Percentiles rank a stretch among this genome's conserved stretches.
phyloP scores from a whole-genome alignment of 345 rosid species.

The Aquilaria malaccensis region DNA sequence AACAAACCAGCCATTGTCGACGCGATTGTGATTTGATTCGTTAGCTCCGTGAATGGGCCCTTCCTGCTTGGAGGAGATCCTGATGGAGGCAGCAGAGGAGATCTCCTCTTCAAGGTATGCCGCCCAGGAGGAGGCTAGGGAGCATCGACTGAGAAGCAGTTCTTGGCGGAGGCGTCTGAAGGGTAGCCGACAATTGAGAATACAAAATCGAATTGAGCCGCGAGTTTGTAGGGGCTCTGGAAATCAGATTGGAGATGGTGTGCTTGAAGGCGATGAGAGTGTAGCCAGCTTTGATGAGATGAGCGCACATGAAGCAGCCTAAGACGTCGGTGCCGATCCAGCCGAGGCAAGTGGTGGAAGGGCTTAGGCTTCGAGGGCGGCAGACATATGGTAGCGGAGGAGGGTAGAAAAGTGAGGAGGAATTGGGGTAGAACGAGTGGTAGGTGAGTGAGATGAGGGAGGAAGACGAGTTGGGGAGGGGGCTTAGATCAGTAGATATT shows the following conservation, averaged over 20 bases:
- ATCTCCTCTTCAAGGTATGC: slow-evolving; percentile 79
- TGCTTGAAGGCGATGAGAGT: slow-evolving; percentile 75
- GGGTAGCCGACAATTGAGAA: slow-evolving; percentile 95
- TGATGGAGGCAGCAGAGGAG: slow-evolving; percentile 41
- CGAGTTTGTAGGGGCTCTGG: slow-evolving; percentile 52
- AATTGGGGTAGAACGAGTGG: slow-evolving; percentile 8
- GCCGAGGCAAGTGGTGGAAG: slow-evolving; percentile 72
- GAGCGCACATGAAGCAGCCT: slow-evolving; percentile 81
- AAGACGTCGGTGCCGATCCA: slow-evolving; percentile 94
- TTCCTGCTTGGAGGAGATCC: slow-evolving; percentile 53
- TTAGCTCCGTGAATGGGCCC: slow-evolving; percentile 75
- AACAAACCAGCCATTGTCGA: slow-evolving; percentile 79
- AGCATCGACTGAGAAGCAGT: slow-evolving; percentile 60
- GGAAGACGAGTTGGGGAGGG: too few relatives aligned
- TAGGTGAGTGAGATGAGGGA: slow-evolving; percentile 14
- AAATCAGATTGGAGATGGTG: slow-evolving; percentile 72
- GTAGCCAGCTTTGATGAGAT: slow-evolving; percentile 76
- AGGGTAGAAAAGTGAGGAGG: slow-evolving; percentile 2
- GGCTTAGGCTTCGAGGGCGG: slow-evolving; percentile 28
- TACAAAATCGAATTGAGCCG: slow-evolving; percentile 68
- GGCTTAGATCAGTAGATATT: too few relatives aligned
- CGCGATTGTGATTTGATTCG: slow-evolving; percentile 77
- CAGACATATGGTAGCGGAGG: slow-evolving; percentile 56
- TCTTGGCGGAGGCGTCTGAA: slow-evolving; percentile 72
- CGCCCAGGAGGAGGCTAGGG: slow-evolving; percentile 66